These are phyloP conservation scores for Oryza meyeriana DNA, from an alignment of 176 grass and related monocot genomes.

Conservation along the genomic window DNA sequence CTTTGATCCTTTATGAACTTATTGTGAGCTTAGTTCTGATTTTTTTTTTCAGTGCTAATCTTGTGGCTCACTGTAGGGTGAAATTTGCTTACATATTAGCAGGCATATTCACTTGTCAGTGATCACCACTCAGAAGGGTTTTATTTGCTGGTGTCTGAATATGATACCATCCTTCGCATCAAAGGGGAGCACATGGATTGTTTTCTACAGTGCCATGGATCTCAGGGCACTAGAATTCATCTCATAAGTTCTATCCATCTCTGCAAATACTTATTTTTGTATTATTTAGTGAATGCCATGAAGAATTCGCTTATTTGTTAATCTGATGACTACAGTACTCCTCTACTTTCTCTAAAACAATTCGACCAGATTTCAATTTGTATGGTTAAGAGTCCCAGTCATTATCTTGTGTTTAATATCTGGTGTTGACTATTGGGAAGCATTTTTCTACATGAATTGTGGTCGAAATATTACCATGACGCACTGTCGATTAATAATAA, in stretches of 20 bases:
- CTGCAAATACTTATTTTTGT: background rate
- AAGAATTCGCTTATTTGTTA: background rate
- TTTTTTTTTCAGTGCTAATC: background rate
- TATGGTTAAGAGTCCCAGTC: background rate
- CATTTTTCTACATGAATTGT: background rate
- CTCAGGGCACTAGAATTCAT: background rate
- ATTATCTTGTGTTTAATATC: background rate
- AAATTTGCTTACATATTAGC: background rate
- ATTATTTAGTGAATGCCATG: background rate
- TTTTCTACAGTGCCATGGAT: background rate
- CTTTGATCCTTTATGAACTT: too few relatives aligned
- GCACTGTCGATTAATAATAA: background rate
- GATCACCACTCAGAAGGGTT: too few relatives aligned
- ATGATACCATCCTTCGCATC: background rate
- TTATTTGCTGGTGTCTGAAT: background rate
- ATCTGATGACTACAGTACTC: background rate
- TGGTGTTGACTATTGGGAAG: background rate
- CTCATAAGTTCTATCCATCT: background rate
- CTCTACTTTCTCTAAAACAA: background rate
- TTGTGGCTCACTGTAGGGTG: background rate
- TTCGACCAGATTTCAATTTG: background rate
- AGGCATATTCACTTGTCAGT: background rate
- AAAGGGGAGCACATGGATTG: background rate
- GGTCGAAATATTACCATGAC: conserved; percentile 6
- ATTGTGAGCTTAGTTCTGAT: background rate